phyloP scores from a whole-genome alignment of 306 rosid species.

The Vigna reflexopilosa region DNA sequence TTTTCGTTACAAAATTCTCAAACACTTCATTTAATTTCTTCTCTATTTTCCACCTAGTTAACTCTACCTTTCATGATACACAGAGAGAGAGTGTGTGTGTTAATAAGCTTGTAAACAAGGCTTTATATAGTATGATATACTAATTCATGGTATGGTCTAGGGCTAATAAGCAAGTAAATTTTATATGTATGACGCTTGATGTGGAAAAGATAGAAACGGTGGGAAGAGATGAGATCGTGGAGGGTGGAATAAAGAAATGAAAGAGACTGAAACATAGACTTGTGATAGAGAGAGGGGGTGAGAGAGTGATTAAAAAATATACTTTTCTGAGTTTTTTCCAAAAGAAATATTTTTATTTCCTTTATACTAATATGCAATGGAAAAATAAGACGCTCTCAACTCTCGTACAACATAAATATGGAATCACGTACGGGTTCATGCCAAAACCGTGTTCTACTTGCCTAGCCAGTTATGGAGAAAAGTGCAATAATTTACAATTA shows the following conservation, averaged over 20 bases:
- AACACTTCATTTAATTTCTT: neutral
- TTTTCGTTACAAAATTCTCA: neutral
- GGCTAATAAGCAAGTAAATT: slow-evolving; percentile 15
- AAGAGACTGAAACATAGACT: slow-evolving; percentile 29
- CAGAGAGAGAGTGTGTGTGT: neutral
- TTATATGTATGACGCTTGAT: neutral
- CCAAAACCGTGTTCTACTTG: slow-evolving; percentile 14
- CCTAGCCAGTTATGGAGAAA: slow-evolving; percentile 24
- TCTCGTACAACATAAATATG: slow-evolving; percentile 28
- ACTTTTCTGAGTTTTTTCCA: neutral
- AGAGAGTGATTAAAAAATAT: neutral
- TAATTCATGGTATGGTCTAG: neutral
- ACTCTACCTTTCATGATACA: neutral
- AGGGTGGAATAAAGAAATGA: slow-evolving; percentile 27
- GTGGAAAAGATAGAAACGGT: slow-evolving; percentile 5
- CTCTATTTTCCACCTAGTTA: neutral
- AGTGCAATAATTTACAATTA: slow-evolving; percentile 12
- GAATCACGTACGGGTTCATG: slow-evolving; percentile 36
- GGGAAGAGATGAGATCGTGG: slow-evolving; percentile 6
- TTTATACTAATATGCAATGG: neutral
- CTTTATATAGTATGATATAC: neutral
- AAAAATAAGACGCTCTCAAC: slow-evolving; percentile 1
- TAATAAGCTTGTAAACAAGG: neutral
- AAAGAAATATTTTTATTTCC: slow-evolving; percentile 17
- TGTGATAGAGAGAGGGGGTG: neutral